phyloP scores from a whole-genome alignment of 2,329 filamentous ascomycete genomes.

The Plectosphaerella plurivora region DNA sequence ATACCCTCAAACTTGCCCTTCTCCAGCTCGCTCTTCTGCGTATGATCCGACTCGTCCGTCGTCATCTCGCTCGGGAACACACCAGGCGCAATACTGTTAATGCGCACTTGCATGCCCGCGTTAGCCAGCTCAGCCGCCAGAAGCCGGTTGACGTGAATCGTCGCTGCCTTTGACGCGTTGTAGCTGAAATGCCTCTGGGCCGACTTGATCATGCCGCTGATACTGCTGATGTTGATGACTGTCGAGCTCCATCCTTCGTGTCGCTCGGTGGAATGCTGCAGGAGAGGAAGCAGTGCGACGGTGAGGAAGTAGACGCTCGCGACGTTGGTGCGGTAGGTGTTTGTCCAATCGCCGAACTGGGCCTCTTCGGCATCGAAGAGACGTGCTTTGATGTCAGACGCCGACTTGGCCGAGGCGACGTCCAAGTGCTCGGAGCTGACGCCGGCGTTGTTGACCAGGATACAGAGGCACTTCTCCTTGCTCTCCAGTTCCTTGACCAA shows the following conservation, averaged over 20 bases:
- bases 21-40: constrained; percentile 55
- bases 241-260: constrained; percentile 48
- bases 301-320: constrained; percentile 64
- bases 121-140: constrained; percentile 56
- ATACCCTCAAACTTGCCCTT: constrained; percentile 53
- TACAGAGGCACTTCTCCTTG: constrained; percentile 53
- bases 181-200: constrained; percentile 64
- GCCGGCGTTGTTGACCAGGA: constrained; percentile 67
- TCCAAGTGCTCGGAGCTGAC: constrained; percentile 52
- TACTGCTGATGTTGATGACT: constrained; percentile 64
- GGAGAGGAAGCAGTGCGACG: constrained; percentile 56
- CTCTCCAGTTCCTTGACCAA: constrained; percentile 54
- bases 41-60: constrained; percentile 38
- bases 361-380: constrained; percentile 60
- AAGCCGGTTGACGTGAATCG: constrained; percentile 61
- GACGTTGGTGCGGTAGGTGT: constrained; percentile 71
- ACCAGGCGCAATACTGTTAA: constrained; percentile 70
- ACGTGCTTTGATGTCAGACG: constrained; percentile 50
- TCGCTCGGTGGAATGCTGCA: constrained; percentile 44
- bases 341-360: constrained; percentile 66
- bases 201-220: constrained; percentile 60
- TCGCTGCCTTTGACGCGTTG: constrained; percentile 59
- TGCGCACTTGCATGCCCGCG: constrained; percentile 59
- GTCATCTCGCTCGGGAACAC: constrained; percentile 72
- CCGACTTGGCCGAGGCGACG: constrained; percentile 45